Evolutionary conservation across 2,329 filamentous ascomycete species (phyloP).

Genomic region (Trichophyton benhamiae): DNA sequence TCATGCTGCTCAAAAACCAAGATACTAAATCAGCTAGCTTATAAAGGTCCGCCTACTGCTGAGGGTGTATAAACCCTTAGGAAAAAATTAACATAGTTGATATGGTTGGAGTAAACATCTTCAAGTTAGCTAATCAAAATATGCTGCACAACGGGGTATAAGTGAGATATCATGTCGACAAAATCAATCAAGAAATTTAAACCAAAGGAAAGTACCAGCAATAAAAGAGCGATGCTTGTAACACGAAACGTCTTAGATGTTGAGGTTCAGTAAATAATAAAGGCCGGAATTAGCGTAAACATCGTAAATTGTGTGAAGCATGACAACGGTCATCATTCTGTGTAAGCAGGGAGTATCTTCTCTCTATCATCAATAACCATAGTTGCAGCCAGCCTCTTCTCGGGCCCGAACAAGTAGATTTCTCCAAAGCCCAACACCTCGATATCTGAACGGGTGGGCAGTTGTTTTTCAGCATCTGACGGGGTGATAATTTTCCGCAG

Average conservation of each 20-base stretch:
- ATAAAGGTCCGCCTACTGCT: constrained; percentile 10
- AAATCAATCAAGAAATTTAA: not conserved
- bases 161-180: not conserved
- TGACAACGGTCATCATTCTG: not conserved
- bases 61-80: constrained; percentile 6
- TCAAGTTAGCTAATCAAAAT: not conserved
- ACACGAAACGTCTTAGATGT: not conserved
- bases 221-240: not conserved
- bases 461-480: not conserved
- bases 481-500: not conserved
- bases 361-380: not conserved
- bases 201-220: not conserved
- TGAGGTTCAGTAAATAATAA: too few relatives aligned
- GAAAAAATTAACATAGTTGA: not conserved
- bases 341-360: not conserved
- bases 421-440: not conserved
- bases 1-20: constrained; percentile 3
- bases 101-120: not conserved
- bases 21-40: constrained; percentile 1
- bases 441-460: not conserved
- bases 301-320: not conserved
- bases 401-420: constrained; percentile 4
- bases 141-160: not conserved
- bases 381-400: not conserved
- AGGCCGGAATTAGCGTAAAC: not conserved